Conservation (phyloP, 768 basidiomycete species). For the Psilocybe tampanensis region DNA sequence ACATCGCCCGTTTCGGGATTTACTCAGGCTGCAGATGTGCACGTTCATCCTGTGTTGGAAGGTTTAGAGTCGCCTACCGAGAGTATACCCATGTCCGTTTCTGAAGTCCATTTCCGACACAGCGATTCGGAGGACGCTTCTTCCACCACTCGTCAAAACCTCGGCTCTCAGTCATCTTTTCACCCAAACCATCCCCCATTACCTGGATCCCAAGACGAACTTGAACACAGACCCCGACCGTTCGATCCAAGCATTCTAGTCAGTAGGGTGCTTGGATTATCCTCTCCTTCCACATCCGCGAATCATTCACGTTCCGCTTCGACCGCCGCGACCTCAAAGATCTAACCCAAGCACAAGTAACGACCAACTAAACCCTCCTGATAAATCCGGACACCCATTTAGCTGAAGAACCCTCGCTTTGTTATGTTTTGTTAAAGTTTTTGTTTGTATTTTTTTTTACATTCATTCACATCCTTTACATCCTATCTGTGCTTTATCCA, state of each 20-base stretch:
- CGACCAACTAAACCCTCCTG: conserved; percentile 13
- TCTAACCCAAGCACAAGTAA: conserved; percentile 8
- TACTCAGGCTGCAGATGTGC: conserved; percentile 28
- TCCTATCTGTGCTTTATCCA: no score
- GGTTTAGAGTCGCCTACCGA: conserved; percentile 53
- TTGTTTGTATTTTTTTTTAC: conserved; percentile 1
- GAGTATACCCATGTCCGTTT: conserved; percentile 58
- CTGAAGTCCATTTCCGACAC: conserved; percentile 52
- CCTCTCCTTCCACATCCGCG: conserved; percentile 18
- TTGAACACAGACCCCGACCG: conserved; percentile 13
- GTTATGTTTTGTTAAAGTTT: neutral
- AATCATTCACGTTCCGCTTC: conserved; percentile 19
- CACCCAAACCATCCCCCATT: conserved; percentile 8
- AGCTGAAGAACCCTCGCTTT: conserved; percentile 9
- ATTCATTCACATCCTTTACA: no score
- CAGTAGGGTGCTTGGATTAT: conserved; percentile 30
- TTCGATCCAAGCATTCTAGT: conserved; percentile 22
- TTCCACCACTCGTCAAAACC: conserved; percentile 30
- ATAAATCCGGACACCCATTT: conserved; percentile 8
- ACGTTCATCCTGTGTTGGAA: conserved; percentile 34
- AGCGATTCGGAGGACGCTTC: conserved; percentile 36
- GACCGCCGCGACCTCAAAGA: conserved; percentile 8
- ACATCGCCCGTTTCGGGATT: conserved; percentile 15
- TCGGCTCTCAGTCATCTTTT: conserved; percentile 1
- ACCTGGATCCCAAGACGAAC: conserved; percentile 9